A percentile compares a stretch with the other conserved stretches of the same genome.
Evolutionary conservation across 2,329 filamentous ascomycete genomes (phyloP).

Genomic region (Phialophora tarda): DNA sequence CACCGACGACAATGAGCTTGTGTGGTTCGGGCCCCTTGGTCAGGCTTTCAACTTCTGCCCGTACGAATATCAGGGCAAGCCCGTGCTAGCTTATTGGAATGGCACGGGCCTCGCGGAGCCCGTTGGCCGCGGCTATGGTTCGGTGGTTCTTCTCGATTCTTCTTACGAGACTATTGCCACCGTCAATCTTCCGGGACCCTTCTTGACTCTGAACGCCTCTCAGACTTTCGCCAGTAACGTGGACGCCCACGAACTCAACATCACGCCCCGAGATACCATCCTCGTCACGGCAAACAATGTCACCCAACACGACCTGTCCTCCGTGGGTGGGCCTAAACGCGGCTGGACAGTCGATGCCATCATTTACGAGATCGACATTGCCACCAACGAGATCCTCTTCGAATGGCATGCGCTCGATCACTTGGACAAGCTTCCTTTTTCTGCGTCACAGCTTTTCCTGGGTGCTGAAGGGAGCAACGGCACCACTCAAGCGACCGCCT

Average conservation of each 20-base stretch:
- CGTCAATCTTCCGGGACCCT: neutral
- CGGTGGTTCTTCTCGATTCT: neutral
- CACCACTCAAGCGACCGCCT: neutral
- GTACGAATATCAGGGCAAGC: neutral
- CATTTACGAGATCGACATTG: neutral
- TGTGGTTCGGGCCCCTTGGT: neutral
- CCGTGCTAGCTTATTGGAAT: too few relatives aligned
- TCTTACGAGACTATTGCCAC: neutral
- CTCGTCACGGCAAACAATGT: neutral
- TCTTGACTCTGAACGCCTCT: neutral
- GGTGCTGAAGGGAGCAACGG: neutral
- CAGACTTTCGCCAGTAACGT: neutral
- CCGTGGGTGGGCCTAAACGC: neutral
- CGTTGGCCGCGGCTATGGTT: neutral
- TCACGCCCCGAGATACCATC: neutral
- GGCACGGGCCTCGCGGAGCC: too few relatives aligned
- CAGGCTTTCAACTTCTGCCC: neutral
- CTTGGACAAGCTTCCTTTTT: neutral
- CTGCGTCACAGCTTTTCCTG: neutral
- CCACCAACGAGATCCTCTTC: neutral
- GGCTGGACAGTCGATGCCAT: neutral
- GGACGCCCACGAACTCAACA: neutral
- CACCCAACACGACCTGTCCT: neutral
- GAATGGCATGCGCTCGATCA: neutral
- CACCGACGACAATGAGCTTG: neutral